These are phyloP conservation scores for Capsella rubella DNA, from an alignment of 441 rosid species.

Conservation along the genomic window DNA sequence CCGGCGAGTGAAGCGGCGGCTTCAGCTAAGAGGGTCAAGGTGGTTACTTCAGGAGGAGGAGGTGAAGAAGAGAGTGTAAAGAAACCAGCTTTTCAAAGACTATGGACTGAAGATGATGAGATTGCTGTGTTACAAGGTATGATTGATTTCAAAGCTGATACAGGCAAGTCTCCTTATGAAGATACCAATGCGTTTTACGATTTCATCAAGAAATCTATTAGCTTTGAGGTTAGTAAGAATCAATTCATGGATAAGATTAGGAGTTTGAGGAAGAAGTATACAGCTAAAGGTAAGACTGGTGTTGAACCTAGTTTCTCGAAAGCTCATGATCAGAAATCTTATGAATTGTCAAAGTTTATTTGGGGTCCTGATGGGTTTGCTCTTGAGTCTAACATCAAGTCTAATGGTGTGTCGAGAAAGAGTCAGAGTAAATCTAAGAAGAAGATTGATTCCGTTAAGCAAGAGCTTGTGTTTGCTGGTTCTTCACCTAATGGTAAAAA, in stretches of 20 bases:
- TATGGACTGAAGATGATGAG: conserved; percentile 63
- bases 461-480: conserved; percentile 10
- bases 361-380: conserved; percentile 51
- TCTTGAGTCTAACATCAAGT: conserved; percentile 33
- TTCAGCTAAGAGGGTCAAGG: conserved; percentile 44
- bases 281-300: conserved; percentile 39
- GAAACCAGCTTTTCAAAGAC: conserved; percentile 52
- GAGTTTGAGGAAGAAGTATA: conserved; percentile 55
- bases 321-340: conserved; percentile 51
- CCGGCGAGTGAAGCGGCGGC: conserved; percentile 34
- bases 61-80: conserved; percentile 44
- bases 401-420: conserved; percentile 34
- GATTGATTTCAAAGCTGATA: conserved; percentile 46
- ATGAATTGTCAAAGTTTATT: conserved; percentile 44
- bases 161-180: conserved; percentile 39
- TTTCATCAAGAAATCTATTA: conserved; percentile 51
- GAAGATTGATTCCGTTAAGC: conserved; percentile 40
- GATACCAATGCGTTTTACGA: conserved; percentile 50
- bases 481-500: conserved; percentile 24
- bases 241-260: conserved; percentile 60
- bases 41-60: background rate
- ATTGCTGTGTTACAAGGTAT: conserved; percentile 52
- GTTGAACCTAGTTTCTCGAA: conserved; percentile 40
- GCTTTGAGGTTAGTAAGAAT: conserved; percentile 47
- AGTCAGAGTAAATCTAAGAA: conserved; percentile 28